A percentile compares a stretch with the other conserved stretches of the same genome.
Evolutionary conservation across 805 yeast genomes (phyloP).

Genomic region (Priceomyces medius): DNA sequence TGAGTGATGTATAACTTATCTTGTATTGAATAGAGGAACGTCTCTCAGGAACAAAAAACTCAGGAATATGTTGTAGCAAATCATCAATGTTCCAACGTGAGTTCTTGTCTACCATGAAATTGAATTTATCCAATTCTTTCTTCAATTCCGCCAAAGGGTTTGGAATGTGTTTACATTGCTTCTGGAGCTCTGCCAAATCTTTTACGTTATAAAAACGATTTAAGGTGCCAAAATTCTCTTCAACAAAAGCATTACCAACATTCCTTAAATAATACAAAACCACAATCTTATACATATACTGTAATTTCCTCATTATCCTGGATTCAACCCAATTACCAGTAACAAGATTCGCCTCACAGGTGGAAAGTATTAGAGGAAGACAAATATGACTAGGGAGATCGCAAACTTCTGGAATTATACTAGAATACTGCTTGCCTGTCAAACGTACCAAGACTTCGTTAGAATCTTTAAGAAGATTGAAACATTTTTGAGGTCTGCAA

Average conservation of each 20-base stretch:
- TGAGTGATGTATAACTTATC: constrained; percentile 18
- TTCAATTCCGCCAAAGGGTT: constrained; percentile 12
- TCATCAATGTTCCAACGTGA: constrained; percentile 11
- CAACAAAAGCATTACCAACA: constrained; percentile 12
- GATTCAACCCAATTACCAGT: constrained; percentile 31
- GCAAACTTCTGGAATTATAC: constrained; percentile 11
- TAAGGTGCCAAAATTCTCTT: constrained; percentile 18
- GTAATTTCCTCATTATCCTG: constrained; percentile 18
- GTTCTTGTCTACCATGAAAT: constrained; percentile 6
- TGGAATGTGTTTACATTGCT: constrained; percentile 10
- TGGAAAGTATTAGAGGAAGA: constrained; percentile 16
- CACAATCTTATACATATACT: constrained; percentile 27
- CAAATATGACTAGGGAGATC: constrained; percentile 1
- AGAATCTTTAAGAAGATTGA: constrained; percentile 9
- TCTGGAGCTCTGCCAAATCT: constrained; percentile 11
- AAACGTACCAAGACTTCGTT: constrained; percentile 12
- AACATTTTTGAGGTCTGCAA: constrained; percentile 10
- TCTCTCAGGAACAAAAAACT: constrained; percentile 32
- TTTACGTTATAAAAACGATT: constrained; percentile 28
- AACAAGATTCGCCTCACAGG: constrained; percentile 31
- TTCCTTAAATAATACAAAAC: constrained; percentile 18
- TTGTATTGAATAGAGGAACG: constrained; percentile 21
- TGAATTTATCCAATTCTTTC: constrained; percentile 14
- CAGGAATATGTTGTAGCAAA: constrained; percentile 23
- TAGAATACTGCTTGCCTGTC: constrained; percentile 19